Evolutionary conservation across 176 grass and related monocot species (phyloP).

Genomic region (Oryza meridionalis): DNA sequence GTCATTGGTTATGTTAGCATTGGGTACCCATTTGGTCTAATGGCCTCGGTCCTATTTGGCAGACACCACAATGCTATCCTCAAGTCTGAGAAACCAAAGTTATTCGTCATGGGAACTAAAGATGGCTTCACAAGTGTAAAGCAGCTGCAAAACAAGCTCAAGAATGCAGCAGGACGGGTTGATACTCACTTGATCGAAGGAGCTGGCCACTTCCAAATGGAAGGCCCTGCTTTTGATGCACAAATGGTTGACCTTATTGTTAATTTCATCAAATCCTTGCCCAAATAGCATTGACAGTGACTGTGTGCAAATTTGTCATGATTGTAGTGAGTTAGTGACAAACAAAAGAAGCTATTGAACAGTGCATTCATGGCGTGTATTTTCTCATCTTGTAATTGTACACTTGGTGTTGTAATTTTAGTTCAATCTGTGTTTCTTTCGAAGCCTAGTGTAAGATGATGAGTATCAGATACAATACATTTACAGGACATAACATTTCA

Average conservation of each 20-base stretch:
- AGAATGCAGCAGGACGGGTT: conserved; percentile 62
- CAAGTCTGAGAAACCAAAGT: conserved; percentile 71
- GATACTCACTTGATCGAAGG: conserved; percentile 92
- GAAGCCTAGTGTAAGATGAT: not conserved
- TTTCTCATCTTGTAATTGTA: conserved; percentile 37
- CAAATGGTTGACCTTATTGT: conserved; percentile 75
- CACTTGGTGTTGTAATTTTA: conserved; percentile 31
- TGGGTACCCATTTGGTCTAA: conserved; percentile 84
- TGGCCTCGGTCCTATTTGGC: conserved; percentile 86
- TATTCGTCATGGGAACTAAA: conserved; percentile 96
- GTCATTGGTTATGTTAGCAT: conserved; percentile 86
- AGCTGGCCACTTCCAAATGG: conserved; percentile 91
- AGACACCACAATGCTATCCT: conserved; percentile 88
- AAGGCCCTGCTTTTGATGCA: conserved; percentile 87
- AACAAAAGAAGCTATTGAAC: conserved; percentile 21
- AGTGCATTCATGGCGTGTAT: conserved; percentile 20
- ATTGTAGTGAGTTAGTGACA: conserved; percentile 3
- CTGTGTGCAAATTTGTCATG: not conserved
- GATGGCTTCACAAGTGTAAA: conserved; percentile 95
- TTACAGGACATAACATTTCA: conserved; percentile 3
- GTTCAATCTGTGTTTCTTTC: conserved; percentile 19
- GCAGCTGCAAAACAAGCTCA: conserved; percentile 86
- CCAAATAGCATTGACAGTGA: conserved; percentile 37
- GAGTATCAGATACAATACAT: conserved; percentile 8
- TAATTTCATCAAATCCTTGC: conserved; percentile 71